A percentile compares a stretch with the other conserved stretches of the same genome.
These are phyloP conservation scores for Ceratobasidium sp. DNA, from an alignment of 1,284 basidiomycete species.

Conservation along the genomic window DNA sequence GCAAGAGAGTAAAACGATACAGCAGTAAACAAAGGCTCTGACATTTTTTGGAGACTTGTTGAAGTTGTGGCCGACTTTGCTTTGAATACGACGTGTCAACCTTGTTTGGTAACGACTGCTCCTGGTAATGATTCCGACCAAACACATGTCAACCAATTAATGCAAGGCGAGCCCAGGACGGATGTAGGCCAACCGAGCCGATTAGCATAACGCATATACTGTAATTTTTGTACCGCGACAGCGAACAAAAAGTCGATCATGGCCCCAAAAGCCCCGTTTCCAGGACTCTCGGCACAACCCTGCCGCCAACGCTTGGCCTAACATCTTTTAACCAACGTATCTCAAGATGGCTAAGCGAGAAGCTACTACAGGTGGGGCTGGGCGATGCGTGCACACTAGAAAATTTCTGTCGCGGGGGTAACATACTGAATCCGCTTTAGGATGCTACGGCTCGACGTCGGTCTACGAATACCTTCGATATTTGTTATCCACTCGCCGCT, in stretches of 20 bases:
- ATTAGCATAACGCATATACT: not conserved
- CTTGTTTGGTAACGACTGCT: not conserved
- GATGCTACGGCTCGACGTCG: too few relatives aligned
- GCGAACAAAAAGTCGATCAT: not conserved
- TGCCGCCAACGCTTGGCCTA: too few relatives aligned
- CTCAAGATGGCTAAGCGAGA: too few relatives aligned
- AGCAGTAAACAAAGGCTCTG: slow-evolving; percentile 45
- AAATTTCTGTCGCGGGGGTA: too few relatives aligned
- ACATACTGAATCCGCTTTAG: too few relatives aligned
- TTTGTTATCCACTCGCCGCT: too few relatives aligned
- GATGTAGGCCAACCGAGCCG: not conserved
- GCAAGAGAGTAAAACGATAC: slow-evolving; percentile 47
- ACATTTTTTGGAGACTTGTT: slow-evolving; percentile 12
- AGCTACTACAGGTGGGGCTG: too few relatives aligned
- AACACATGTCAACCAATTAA: not conserved
- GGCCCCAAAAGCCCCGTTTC: not conserved
- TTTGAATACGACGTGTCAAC: not conserved
- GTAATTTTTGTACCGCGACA: not conserved
- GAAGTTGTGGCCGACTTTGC: not conserved
- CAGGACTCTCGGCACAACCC: not conserved
- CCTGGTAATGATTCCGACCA: not conserved
- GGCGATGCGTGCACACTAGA: too few relatives aligned
- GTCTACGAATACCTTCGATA: too few relatives aligned
- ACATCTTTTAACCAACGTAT: too few relatives aligned
- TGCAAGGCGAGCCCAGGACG: not conserved